Evolutionary conservation across 805 yeast species (phyloP), one percentile per base, ranked within the genome.

Genomic region (Blastobotrys mokoenaii): DNA sequence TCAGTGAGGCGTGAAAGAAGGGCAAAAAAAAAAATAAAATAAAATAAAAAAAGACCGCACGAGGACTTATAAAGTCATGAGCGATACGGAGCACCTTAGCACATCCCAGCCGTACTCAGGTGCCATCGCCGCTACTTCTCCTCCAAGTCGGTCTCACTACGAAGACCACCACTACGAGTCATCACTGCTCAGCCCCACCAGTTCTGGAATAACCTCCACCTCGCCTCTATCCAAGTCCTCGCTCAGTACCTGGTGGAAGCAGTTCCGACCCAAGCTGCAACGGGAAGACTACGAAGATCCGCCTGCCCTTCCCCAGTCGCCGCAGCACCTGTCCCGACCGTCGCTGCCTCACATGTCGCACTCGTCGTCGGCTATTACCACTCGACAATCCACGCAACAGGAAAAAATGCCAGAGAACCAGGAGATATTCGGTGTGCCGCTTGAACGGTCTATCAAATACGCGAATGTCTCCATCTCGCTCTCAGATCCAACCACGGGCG

Each of bases 401-500:
- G 14, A 14, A 11, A 11, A 31, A 34, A 34, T 34, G 20, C 16
- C 18, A 17, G 20, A 27, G 48, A 51, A 40, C 50, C 50, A 20
- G 45, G 27, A 17, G 56, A 79, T 93, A 46, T 83, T 93, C 72
- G 97, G 96, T 12, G 87, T 82, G 3, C 77, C 90, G 1, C 69
- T 93, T 30, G 76, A 74, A 9, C 73, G 74, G 22, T 85, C 95
- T 12, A 72, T 90, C 41, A 64, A 72, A 30, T 74, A 80, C 48
- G 96, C 97, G 0, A 80, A 80, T 47, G 95, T 89, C 14, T 73
- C 77, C 41, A 84, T 87, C 44, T 76, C 81, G 32, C 76, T 84
- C 6, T 70, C 82, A 38, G 74, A 76, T 51, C 72, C 73, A 9
- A 8, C 27, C 27, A 45, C 56, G 38, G 77, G 78, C 50, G 81